Evolutionary conservation across 1,139 yeast species (phyloP), one percentile per base, ranked within the genome.

Genomic region (Magnusiomyces starmeri): DNA sequence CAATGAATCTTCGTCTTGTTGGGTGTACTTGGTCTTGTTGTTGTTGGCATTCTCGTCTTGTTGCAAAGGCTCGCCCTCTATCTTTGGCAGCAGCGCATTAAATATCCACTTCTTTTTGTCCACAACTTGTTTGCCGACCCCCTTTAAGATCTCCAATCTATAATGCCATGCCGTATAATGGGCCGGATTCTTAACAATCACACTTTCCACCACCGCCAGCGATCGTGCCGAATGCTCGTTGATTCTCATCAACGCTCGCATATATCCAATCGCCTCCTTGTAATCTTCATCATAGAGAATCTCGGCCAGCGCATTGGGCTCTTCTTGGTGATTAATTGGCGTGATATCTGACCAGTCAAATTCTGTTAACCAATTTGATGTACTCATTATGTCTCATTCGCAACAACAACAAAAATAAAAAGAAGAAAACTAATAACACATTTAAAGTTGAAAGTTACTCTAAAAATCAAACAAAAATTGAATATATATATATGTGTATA

Each of bases 161-260:
- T 85, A 92, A 47, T 70, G 72, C 97, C 98, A 92, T 1, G 83
- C 83, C 0, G 96, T 85, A 65, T 92, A 92, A 67, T 90, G 97
- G 0, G 97, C 95, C 0, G 97, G 92, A 49, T 87, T 81, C 55
- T 77, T 63, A 16, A 72, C 77, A 51, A 94, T 82, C 2, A 85
- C 83, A 39, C 70, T 67, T 26, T 76, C 75, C 0, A 95, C 84
- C 46, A 89, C 68, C 26, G 75, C 75, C 39, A 88, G 68, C 0
- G 96, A 90, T 54, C 97, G 72, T 46, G 78, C 82, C 1, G 89
- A 77, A 61, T 76, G 73, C 63, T 89, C 97, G 29, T 78, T 71
- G 16, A 64, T 59, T 16, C 72, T 69, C 77, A 87, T 75, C 35
- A 88, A 65, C 0, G 85, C 83, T 22, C 88, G 71, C 26, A 86